These are phyloP conservation scores for Pseudogymnoascus sp. DNA, from an alignment of 2,329 filamentous ascomycete genomes.

Conservation along the genomic window DNA sequence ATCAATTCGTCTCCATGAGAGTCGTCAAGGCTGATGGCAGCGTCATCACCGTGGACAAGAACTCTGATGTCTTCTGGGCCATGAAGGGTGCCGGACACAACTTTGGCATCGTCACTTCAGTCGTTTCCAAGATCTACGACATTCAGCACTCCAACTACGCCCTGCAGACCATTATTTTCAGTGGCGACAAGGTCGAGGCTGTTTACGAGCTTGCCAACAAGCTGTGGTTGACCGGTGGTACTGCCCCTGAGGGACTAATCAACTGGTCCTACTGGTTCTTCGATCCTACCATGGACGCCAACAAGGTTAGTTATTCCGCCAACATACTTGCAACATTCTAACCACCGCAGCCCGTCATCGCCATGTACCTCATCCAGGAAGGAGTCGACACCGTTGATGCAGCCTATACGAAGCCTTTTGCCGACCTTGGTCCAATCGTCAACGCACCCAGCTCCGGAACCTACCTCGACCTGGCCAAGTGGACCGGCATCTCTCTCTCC, in stretches of 20 bases:
- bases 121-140: slow-evolving; percentile 40
- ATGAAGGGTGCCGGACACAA: slow-evolving; percentile 50
- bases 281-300: slow-evolving; percentile 34
- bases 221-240: slow-evolving; percentile 35
- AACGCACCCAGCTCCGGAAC: slow-evolving; percentile 29
- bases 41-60: slow-evolving; percentile 33
- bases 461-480: slow-evolving; percentile 38
- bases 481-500: slow-evolving; percentile 36
- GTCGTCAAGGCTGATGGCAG: slow-evolving; percentile 42
- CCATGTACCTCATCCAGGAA: slow-evolving; percentile 36
- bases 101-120: slow-evolving; percentile 47
- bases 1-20: slow-evolving; percentile 40
- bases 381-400: slow-evolving; percentile 34
- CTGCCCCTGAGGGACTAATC: slow-evolving; percentile 36
- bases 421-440: slow-evolving; percentile 32
- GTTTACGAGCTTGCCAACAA: slow-evolving; percentile 41
- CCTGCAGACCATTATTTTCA: slow-evolving; percentile 37
- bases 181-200: slow-evolving; percentile 40
- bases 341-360: slow-evolving; percentile 31
- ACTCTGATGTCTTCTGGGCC: slow-evolving; percentile 48
- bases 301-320: slow-evolving; percentile 29
- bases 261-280: slow-evolving; percentile 44
- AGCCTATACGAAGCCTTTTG: slow-evolving; percentile 36
- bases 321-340: background rate
- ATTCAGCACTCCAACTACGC: slow-evolving; percentile 31